A percentile compares a stretch with the other conserved stretches of the same genome.
Conservation (phyloP, 2,329 filamentous ascomycete species). For the Magnaporthiopsis rhizophila region DNA sequence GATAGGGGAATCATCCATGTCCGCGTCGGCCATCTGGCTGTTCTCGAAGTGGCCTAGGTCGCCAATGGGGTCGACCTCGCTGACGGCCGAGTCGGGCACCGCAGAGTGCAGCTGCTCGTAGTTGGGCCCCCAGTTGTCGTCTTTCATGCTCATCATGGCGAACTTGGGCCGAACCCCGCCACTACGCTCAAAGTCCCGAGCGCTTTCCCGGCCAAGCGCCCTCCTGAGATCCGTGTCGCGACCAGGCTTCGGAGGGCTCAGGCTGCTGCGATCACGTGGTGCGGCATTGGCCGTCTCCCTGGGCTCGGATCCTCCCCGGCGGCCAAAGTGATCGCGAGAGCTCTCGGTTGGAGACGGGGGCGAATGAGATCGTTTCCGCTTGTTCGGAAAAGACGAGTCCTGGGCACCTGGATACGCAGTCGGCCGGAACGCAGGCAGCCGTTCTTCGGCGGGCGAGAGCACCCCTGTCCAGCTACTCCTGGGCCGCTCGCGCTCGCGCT, state of each 20-base stretch:
- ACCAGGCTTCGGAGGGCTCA: conserved; percentile 1
- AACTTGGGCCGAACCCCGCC: conserved; percentile 29
- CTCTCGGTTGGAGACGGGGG: conserved; percentile 29
- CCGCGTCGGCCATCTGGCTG: conserved; percentile 11
- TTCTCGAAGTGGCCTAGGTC: conserved; percentile 24
- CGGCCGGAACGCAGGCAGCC: conserved; percentile 30
- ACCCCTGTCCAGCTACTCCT: conserved; percentile 32
- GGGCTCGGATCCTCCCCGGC: background rate
- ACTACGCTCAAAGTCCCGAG: background rate
- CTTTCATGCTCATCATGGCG: conserved; percentile 30
- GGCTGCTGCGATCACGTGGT: conserved; percentile 9
- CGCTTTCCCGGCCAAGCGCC: conserved; percentile 1
- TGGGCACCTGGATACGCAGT: conserved; percentile 37
- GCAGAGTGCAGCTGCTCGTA: conserved; percentile 37
- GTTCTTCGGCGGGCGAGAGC: conserved; percentile 27
- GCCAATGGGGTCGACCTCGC: conserved; percentile 37
- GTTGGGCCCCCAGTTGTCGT: conserved; percentile 36
- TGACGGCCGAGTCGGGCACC: conserved; percentile 35
- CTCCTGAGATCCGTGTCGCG: conserved; percentile 2
- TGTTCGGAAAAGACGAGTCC: conserved; percentile 33
- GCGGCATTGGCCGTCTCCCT: background rate
- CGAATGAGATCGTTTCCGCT: conserved; percentile 64
- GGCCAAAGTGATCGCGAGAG: conserved; percentile 17
- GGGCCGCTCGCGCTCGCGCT: conserved; percentile 25
- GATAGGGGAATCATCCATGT: conserved; percentile 3